Percentiles rank a stretch among this genome's conserved stretches.
Conservation (phyloP, 345 rosid genomes). For the Moricandia arvensis region DNA sequence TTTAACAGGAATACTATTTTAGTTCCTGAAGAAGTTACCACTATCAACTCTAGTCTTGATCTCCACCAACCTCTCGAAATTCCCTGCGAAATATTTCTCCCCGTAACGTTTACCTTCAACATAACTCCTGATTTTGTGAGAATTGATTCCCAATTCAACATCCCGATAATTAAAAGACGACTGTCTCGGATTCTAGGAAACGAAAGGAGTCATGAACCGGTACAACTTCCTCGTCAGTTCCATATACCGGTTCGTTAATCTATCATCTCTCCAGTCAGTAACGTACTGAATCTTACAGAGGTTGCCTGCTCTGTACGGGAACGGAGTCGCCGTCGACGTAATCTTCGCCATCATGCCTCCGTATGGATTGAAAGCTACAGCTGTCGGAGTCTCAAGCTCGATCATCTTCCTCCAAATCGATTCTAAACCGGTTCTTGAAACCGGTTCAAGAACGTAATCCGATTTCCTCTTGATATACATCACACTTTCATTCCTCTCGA, state of each 20-base stretch:
- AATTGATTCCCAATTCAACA: conserved; percentile 46
- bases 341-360: conserved; percentile 61
- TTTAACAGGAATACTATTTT: conserved; percentile 53
- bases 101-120: conserved; percentile 51
- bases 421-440: conserved; percentile 46
- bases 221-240: conserved; percentile 39
- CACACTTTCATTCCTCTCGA: conserved; percentile 33
- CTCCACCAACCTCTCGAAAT: conserved; percentile 53
- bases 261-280: conserved; percentile 48
- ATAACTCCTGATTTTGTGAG: conserved; percentile 38
- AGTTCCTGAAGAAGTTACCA: conserved; percentile 50
- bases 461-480: conserved; percentile 52
- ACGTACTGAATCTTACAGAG: conserved; percentile 50
- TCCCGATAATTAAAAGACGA: conserved; percentile 50
- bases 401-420: conserved; percentile 49
- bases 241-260: conserved; percentile 35
- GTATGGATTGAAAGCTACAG: conserved; percentile 48
- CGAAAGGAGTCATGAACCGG: conserved; percentile 50
- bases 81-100: conserved; percentile 44
- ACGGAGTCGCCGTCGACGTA: conserved; percentile 40
- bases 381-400: conserved; percentile 27
- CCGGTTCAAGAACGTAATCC: conserved; percentile 52
- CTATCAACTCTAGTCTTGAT: conserved; percentile 58
- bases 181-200: conserved; percentile 59
- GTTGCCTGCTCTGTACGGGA: conserved; percentile 61